A percentile compares a stretch with the other conserved stretches of the same genome.
Evolutionary conservation across 2,329 filamentous ascomycete genomes (phyloP).

Genomic region (Apiospora rasikravindrae): DNA sequence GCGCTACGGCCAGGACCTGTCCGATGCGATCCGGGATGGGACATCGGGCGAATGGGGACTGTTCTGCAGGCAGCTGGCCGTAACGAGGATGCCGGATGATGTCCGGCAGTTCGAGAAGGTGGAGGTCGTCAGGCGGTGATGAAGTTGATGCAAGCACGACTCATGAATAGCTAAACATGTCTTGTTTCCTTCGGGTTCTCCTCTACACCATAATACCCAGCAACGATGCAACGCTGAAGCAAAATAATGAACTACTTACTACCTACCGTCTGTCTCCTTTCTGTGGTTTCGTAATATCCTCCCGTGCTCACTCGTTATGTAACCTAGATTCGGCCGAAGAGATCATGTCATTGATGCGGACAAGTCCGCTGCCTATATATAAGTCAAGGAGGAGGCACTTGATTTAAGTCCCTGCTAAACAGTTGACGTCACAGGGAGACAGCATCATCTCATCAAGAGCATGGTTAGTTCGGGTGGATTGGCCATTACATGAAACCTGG

Average conservation of each 20-base stretch:
- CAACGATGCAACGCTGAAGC: background rate
- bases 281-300: background rate
- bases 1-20: conserved; percentile 75
- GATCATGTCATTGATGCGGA: background rate
- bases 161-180: background rate
- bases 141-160: background rate
- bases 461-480: background rate
- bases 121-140: conserved; percentile 28
- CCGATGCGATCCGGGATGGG: conserved; percentile 78
- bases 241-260: background rate
- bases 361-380: background rate
- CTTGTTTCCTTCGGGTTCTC: background rate
- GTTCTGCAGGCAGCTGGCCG: conserved; percentile 75
- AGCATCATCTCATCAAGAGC: background rate
- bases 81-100: conserved; percentile 64
- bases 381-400: background rate
- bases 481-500: background rate
- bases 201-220: background rate
- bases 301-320: background rate
- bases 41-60: conserved; percentile 77
- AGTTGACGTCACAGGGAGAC: background rate
- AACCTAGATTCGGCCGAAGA: background rate
- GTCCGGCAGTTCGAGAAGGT: conserved; percentile 58
- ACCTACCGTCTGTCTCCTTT: background rate
- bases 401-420: background rate